These are phyloP conservation scores for Ceratobasidium theobromae DNA, from an alignment of 1,284 basidiomycete species.

Conservation along the genomic window DNA sequence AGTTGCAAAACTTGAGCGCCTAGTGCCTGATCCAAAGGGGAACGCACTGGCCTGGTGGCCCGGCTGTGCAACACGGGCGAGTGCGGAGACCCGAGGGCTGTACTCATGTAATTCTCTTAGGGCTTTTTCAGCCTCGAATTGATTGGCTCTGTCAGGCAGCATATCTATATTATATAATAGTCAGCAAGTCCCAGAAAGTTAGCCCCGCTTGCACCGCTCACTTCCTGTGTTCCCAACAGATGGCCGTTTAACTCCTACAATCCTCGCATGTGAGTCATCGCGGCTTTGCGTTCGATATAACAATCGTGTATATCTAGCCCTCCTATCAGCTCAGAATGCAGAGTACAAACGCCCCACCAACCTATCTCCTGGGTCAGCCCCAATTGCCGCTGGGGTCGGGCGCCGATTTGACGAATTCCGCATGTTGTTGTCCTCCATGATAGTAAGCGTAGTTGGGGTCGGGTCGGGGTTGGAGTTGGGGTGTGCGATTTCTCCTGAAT, in stretches of 20 bases:
- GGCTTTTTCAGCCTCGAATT: too few relatives aligned
- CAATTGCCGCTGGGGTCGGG: not conserved
- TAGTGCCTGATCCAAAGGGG: not conserved
- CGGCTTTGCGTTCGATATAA: not conserved
- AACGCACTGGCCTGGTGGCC: not conserved
- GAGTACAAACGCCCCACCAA: not conserved
- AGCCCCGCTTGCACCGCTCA: not conserved
- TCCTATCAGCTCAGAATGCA: too few relatives aligned
- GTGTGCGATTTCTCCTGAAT: too few relatives aligned
- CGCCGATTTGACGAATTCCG: not conserved
- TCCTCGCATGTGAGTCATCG: not conserved
- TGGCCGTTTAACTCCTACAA: not conserved
- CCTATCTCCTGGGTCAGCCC: conserved; percentile 15
- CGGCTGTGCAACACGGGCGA: not conserved
- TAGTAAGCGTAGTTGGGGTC: too few relatives aligned
- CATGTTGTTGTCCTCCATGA: not conserved
- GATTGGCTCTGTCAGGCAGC: too few relatives aligned
- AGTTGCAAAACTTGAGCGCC: not conserved
- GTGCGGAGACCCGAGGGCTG: not conserved
- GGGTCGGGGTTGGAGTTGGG: too few relatives aligned
- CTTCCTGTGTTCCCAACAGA: not conserved
- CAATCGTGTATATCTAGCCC: too few relatives aligned
- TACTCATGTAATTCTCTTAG: not conserved
- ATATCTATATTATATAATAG: too few relatives aligned
- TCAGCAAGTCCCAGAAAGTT: not conserved